Base-by-base conservation (phyloP, 495 filamentous ascomycete genomes). In the Neurospora discreta region DNA sequence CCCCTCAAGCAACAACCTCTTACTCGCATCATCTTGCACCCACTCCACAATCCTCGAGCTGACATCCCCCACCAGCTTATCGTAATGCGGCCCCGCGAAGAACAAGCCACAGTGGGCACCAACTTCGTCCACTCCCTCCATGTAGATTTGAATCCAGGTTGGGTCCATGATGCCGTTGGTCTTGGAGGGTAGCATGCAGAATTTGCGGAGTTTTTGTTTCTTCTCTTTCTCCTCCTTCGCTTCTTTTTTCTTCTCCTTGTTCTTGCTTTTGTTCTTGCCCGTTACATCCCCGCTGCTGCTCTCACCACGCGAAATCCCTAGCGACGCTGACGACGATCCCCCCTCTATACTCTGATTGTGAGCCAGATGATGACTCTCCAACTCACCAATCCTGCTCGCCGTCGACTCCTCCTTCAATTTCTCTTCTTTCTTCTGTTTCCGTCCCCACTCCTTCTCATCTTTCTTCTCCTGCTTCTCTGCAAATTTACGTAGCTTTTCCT, bases 81-180 rank as follows among this genome's bases (percentile, higher is more conserved):
- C 91, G 78, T 97, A 96, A 46, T 92, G 86, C 41, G 83, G 83
- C 0, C 85, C 86, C 0, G 87, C 82, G 46, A 93, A 88, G 78
- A 97, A 97, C 71, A 97, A 81, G 3, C 92, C 90, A 69, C 91
- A 93, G 78, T 97, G 94, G 4, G 94, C 94, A 9, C 86, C 89
- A 5, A 97, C 92, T 76, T 97, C 92, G 76, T 97, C 93, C 68
- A 95, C 90, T 42, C 89, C 89, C 39, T 89, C 86, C 91, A 97
- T 95, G 76, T 87, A 89, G 1, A 97, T 84, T 41, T 89, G 84
- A 4, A 91, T 80, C 94, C 94, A 97, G 67, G 87, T 86, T 39
- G 87, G 78, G 52, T 65, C 92, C 6, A 81, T 76, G 69, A 78
- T 71, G 11, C 87, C 83, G 69, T 76, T 72, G 20, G 68, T 70